A percentile compares a stretch with the other conserved stretches of the same genome.
phyloP scores from a whole-genome alignment of 2,329 filamentous ascomycete species.

The Beauveria asiatica region DNA sequence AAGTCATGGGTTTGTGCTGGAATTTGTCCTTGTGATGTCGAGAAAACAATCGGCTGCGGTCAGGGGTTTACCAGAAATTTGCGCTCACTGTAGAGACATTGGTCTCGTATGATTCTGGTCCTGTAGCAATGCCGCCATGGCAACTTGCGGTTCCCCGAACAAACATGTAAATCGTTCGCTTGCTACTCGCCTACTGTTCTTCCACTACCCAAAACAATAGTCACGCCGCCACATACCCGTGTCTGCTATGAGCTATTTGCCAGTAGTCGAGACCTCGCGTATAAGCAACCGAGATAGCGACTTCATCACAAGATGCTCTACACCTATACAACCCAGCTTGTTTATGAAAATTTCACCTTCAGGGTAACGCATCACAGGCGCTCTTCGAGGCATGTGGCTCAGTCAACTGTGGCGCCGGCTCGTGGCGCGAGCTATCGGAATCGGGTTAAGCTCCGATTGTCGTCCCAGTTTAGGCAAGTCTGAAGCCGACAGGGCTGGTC shows the following conservation, averaged over 20 bases:
- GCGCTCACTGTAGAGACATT: background rate
- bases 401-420: conserved; percentile 2
- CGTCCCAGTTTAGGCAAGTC: conserved; percentile 6
- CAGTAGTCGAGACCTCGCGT: too few relatives aligned
- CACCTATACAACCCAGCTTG: too few relatives aligned
- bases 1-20: conserved; percentile 1
- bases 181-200: too few relatives aligned
- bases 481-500: background rate
- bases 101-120: too few relatives aligned
- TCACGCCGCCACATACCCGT: too few relatives aligned
- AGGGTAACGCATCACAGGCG: conserved; percentile 1
- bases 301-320: too few relatives aligned
- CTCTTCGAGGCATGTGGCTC: background rate
- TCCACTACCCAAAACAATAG: too few relatives aligned
- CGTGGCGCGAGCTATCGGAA: conserved; percentile 11
- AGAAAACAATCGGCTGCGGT: background rate
- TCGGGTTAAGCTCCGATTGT: conserved; percentile 9
- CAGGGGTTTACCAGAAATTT: background rate
- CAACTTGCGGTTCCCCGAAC: too few relatives aligned
- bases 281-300: too few relatives aligned
- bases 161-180: too few relatives aligned
- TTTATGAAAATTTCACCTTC: background rate
- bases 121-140: too few relatives aligned
- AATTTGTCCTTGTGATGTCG: background rate
- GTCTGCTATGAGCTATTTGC: too few relatives aligned